These are phyloP conservation scores for Aristolochia fimbriata DNA, from an alignment of 164 flowering plant species.

Conservation along the genomic window DNA sequence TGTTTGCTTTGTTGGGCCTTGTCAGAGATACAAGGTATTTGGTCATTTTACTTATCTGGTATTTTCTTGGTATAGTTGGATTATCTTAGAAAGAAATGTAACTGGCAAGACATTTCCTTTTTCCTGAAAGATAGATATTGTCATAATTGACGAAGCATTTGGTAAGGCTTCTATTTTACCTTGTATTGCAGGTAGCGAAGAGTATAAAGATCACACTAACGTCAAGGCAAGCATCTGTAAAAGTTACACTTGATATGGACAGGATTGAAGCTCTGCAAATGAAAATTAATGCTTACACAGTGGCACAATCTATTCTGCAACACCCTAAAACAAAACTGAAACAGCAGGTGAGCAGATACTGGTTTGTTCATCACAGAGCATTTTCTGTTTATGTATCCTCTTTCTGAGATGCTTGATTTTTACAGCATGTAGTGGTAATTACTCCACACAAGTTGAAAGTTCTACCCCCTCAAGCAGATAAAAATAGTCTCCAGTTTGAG, in stretches of 20 bases:
- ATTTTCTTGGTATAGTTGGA: too few relatives aligned
- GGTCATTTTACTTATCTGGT: too few relatives aligned
- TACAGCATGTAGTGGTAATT: conserved; percentile 52
- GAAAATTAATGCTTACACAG: conserved; percentile 42
- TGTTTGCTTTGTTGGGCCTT: too few relatives aligned
- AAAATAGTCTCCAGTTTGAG: conserved; percentile 43
- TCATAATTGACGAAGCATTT: not conserved
- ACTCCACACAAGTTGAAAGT: conserved; percentile 45
- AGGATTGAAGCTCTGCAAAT: conserved; percentile 46
- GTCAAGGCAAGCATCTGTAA: conserved; percentile 45
- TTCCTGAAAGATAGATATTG: too few relatives aligned
- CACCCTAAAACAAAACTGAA: conserved; percentile 44
- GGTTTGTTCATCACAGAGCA: not conserved
- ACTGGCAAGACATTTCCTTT: too few relatives aligned
- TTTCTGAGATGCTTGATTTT: conserved; percentile 6
- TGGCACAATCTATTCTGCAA: conserved; percentile 48
- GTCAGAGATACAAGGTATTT: too few relatives aligned
- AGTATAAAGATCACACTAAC: conserved; percentile 51
- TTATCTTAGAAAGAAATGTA: too few relatives aligned
- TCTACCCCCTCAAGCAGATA: conserved; percentile 36
- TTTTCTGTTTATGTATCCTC: conserved; percentile 2
- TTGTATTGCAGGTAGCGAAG: conserved; percentile 57
- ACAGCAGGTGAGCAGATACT: conserved; percentile 28
- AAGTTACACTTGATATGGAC: conserved; percentile 53
- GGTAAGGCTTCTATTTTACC: not conserved